These are phyloP conservation scores for Lactarius trivialis DNA, from an alignment of 768 basidiomycete species.

Conservation along the genomic window DNA sequence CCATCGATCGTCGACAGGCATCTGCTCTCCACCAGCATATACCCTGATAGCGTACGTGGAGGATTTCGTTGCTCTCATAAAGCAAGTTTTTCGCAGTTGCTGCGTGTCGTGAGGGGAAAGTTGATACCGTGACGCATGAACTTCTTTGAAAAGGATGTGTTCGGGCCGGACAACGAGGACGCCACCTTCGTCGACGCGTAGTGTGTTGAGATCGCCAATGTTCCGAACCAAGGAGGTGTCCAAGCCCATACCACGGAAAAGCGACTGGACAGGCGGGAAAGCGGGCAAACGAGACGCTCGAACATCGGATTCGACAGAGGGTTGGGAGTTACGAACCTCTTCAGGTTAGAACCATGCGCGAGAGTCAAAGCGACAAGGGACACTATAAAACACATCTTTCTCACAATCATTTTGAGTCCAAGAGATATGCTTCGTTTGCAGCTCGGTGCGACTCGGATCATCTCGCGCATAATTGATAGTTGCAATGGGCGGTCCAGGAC, in stretches of 20 bases:
- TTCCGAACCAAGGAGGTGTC: slow-evolving; percentile 12
- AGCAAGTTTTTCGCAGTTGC: not conserved
- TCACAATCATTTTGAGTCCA: slow-evolving; percentile 56
- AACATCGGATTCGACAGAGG: slow-evolving; percentile 44
- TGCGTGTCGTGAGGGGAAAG: slow-evolving; percentile 11
- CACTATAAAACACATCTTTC: slow-evolving; percentile 48
- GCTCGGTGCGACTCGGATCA: slow-evolving; percentile 42
- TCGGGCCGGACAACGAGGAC: slow-evolving; percentile 47
- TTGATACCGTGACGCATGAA: slow-evolving; percentile 46
- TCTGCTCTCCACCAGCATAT: slow-evolving; percentile 38
- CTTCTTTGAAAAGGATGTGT: slow-evolving; percentile 46
- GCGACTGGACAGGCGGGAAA: slow-evolving; percentile 40
- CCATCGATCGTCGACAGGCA: slow-evolving; percentile 35
- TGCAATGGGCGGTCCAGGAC: slow-evolving; percentile 41
- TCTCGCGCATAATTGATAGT: slow-evolving; percentile 36
- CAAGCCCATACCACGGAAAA: slow-evolving; percentile 45
- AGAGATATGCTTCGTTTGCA: slow-evolving; percentile 33
- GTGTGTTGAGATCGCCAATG: slow-evolving; percentile 32
- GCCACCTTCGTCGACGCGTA: slow-evolving; percentile 36
- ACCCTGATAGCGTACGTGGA: slow-evolving; percentile 42
- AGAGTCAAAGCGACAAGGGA: slow-evolving; percentile 37
- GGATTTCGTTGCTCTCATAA: slow-evolving; percentile 30
- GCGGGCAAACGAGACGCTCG: slow-evolving; percentile 37
- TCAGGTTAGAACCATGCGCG: slow-evolving; percentile 38
- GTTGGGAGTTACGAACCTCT: slow-evolving; percentile 45